phyloP scores from a whole-genome alignment of 169 alveolate genomes.

The Besnoitia besnoiti region DNA sequence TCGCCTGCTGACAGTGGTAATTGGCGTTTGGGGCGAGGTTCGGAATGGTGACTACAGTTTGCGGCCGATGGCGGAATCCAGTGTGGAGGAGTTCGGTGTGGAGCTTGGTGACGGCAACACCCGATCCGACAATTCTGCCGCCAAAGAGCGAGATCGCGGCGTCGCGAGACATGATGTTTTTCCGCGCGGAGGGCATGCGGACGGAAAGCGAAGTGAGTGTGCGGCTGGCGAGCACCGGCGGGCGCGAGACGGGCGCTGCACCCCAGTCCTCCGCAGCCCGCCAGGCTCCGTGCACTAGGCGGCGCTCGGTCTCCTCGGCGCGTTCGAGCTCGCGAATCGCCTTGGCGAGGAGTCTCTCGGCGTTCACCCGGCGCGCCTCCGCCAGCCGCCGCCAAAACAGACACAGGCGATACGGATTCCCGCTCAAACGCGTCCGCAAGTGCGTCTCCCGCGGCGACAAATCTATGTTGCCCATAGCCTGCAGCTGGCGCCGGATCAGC shows the following conservation, averaged over 20 bases:
- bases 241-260: not conserved
- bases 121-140: not conserved
- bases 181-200: not conserved
- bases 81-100: constrained; percentile 35
- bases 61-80: constrained; percentile 11
- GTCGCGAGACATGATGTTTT: constrained; percentile 7
- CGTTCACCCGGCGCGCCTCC: not conserved
- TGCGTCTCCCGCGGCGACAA: constrained; percentile 9
- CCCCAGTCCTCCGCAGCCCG: not conserved
- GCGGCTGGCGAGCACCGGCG: constrained; percentile 19
- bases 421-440: not conserved
- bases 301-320: not conserved
- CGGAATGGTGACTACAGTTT: not conserved
- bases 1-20: not conserved
- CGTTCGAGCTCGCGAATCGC: constrained; percentile 1
- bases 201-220: not conserved
- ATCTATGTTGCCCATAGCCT: constrained; percentile 26
- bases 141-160: not conserved
- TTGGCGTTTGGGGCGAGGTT: not conserved
- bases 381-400: constrained; percentile 21
- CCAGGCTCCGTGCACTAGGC: not conserved
- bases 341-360: not conserved
- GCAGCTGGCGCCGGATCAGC: constrained; percentile 25
- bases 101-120: constrained; percentile 7
- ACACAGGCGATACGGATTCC: constrained; percentile 19